Evolutionary conservation across 352 stramenopile genomes (phyloP).

Genomic region (Globisporangium paddicum): DNA sequence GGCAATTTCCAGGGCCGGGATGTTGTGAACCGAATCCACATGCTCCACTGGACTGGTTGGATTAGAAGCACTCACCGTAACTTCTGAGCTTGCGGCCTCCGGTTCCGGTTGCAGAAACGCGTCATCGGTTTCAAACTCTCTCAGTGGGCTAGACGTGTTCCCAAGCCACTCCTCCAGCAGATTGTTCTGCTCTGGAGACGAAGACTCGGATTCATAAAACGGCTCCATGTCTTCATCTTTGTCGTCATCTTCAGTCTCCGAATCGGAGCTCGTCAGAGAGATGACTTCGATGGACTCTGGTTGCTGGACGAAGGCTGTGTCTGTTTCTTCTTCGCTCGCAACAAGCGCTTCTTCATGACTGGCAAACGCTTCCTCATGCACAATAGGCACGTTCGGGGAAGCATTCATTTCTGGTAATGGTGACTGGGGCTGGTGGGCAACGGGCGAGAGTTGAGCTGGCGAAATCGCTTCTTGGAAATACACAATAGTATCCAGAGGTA

Average conservation of each 20-base stretch:
- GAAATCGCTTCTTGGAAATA: not conserved
- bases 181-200: not conserved
- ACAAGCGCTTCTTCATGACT: not conserved
- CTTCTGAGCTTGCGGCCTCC: not conserved
- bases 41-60: not conserved
- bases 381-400: not conserved
- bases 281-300: not conserved
- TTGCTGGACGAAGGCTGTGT: not conserved
- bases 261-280: not conserved
- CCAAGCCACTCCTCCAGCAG: not conserved
- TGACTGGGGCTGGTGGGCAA: not conserved
- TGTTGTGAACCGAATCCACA: no score
- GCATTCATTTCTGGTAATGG: not conserved
- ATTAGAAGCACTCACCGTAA: not conserved
- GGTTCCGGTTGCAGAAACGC: not conserved
- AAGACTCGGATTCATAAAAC: not conserved
- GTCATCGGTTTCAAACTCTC: constrained; percentile 1
- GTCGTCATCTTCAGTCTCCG: not conserved
- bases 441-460: not conserved
- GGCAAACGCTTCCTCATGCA: not conserved
- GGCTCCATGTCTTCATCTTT: not conserved
- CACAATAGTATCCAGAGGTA: not conserved
- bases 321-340: not conserved
- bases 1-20: no score
- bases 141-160: not conserved